phyloP scores from a whole-genome alignment of 129 eudicot genomes.

The Helianthus tuberosus region DNA sequence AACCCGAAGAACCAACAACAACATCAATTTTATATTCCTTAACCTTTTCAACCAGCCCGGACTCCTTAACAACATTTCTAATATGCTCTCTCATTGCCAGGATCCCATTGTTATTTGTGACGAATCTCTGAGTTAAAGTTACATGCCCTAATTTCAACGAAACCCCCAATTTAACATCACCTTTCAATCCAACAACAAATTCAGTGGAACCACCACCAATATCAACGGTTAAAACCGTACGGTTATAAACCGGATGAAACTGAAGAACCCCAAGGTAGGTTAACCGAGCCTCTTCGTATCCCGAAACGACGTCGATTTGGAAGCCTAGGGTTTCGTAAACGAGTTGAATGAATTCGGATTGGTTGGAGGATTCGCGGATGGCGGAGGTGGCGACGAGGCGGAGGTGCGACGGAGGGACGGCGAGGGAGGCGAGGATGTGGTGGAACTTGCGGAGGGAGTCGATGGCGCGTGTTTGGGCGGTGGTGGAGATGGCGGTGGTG shows the following conservation, averaged over 20 bases:
- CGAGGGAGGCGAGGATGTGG: slow-evolving; percentile 40
- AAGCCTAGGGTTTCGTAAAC: slow-evolving; percentile 49
- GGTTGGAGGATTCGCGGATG: slow-evolving; percentile 69
- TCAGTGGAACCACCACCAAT: slow-evolving; percentile 96
- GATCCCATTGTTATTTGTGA: slow-evolving; percentile 17
- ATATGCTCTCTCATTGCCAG: slow-evolving; percentile 54
- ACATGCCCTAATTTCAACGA: slow-evolving; percentile 78
- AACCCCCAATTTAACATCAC: slow-evolving; percentile 44
- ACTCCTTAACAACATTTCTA: slow-evolving; percentile 35
- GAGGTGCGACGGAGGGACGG: slow-evolving; percentile 44
- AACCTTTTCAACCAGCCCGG: slow-evolving; percentile 61
- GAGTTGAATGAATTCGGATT: slow-evolving; percentile 34
- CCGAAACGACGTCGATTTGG: slow-evolving; percentile 58
- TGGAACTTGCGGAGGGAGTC: slow-evolving; percentile 56
- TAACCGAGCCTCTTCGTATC: slow-evolving; percentile 71
- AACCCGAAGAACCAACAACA: slow-evolving; percentile 82
- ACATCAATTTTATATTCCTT: slow-evolving; percentile 42
- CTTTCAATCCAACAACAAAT: slow-evolving; percentile 54
- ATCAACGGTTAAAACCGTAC: slow-evolving; percentile 58
- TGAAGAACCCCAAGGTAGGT: slow-evolving; percentile 69
- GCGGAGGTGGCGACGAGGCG: slow-evolving; percentile 94
- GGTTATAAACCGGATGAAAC: slow-evolving; percentile 47
- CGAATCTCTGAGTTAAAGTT: slow-evolving; percentile 54
- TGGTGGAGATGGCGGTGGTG: slow-evolving; percentile 47
- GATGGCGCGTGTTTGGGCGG: slow-evolving; percentile 50